A percentile compares a stretch with the other conserved stretches of the same genome.
These are phyloP conservation scores for Achaetomiella virescens DNA, from an alignment of 495 filamentous ascomycete species.

Conservation along the genomic window DNA sequence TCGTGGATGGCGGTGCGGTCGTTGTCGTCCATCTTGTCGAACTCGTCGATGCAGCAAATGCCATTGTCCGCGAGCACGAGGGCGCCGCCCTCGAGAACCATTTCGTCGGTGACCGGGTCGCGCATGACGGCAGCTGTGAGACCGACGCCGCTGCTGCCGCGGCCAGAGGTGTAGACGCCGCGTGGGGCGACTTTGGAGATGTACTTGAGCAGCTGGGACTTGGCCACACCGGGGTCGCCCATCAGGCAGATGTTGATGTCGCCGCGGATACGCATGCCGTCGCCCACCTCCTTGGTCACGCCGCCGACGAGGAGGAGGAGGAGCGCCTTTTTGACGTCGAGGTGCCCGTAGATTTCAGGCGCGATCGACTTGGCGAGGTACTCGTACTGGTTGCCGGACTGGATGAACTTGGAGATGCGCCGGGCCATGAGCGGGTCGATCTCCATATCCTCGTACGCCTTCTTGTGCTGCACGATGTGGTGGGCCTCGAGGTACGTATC, in stretches of 20 bases:
- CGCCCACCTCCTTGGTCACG: constrained; percentile 94
- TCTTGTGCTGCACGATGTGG: constrained; percentile 90
- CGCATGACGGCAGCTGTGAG: constrained; percentile 97
- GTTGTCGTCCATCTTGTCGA: constrained; percentile 98
- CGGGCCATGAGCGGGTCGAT: constrained; percentile 67
- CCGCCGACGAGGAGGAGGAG: constrained; percentile 91
- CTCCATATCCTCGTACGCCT: constrained; percentile 82
- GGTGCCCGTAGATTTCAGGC: constrained; percentile 92
- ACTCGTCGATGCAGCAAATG: constrained; percentile 99
- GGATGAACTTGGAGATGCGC: constrained; percentile 73
- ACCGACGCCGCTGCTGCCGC: constrained; percentile 93
- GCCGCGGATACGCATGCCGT: constrained; percentile 96
- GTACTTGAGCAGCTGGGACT: constrained; percentile 95
- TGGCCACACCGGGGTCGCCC: constrained; percentile 99
- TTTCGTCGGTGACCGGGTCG: constrained; percentile 96
- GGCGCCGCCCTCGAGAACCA: constrained; percentile 96
- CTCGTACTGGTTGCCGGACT: constrained; percentile 88
- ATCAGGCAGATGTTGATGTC: constrained; percentile 98
- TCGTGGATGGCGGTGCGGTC: constrained; percentile 98
- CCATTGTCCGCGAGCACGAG: constrained; percentile 95
- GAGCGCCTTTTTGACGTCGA: constrained; percentile 96
- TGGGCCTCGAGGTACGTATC: constrained; percentile 97
- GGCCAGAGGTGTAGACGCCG: constrained; percentile 95
- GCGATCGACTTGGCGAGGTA: constrained; percentile 91
- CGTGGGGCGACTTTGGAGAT: constrained; percentile 97